A percentile compares a stretch with the other conserved stretches of the same genome.
Conservation (phyloP, 78 protist genomes). For the Dictyostelium capitatum region DNA sequence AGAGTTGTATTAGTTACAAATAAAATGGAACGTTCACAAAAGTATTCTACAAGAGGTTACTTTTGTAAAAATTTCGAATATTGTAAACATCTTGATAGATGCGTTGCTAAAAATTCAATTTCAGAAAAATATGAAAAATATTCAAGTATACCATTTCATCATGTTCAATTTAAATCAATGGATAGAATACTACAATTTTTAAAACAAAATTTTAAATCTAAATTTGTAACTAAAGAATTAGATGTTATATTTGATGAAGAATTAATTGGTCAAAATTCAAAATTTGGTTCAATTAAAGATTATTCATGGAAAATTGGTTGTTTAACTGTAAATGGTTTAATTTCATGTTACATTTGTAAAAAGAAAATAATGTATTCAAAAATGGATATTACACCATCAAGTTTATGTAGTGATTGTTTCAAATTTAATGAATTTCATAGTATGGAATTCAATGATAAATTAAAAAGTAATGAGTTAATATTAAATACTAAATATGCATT, state of each 20-base stretch:
- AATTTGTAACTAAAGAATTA: not conserved
- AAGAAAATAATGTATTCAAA: not conserved
- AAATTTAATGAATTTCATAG: not conserved
- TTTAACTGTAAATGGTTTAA: not conserved
- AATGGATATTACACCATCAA: not conserved
- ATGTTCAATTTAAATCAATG: not conserved
- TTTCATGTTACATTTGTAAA: not conserved
- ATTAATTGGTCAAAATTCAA: not conserved
- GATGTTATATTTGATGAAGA: not conserved
- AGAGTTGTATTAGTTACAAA: not conserved
- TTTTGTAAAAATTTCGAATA: not conserved
- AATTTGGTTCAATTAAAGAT: not conserved
- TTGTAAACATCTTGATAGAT: conserved; percentile 26
- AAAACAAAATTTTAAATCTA: not conserved
- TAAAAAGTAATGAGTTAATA: not conserved
- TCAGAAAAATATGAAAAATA: not conserved
- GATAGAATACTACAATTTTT: not conserved
- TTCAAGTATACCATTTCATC: not conserved
- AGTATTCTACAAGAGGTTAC: conserved; percentile 11
- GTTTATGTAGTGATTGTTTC: too few species aligned
- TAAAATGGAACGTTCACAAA: not conserved
- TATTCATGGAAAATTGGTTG: not conserved
- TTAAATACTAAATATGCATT: conserved; percentile 52
- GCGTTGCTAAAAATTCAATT: not conserved
- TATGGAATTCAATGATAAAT: not conserved